A percentile compares a stretch with the other conserved stretches of the same genome.
Conservation (phyloP, 2,329 filamentous ascomycete species). For the Hypoxylon sp. region DNA sequence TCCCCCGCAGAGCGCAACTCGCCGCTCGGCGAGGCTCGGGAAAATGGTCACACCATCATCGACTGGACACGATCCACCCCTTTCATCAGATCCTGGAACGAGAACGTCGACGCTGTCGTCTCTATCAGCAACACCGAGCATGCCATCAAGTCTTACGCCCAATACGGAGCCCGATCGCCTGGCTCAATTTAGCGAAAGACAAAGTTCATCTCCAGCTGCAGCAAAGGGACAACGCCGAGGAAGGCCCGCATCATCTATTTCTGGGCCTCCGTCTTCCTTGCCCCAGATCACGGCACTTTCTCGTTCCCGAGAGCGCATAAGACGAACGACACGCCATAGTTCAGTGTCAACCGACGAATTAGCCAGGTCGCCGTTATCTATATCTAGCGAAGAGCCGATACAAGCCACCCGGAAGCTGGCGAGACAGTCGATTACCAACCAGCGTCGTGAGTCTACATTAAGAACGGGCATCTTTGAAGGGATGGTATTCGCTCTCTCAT, state of each 20-base stretch:
- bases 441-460: slow-evolving; percentile 30
- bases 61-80: slow-evolving; percentile 23
- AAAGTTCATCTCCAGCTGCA: slow-evolving; percentile 54
- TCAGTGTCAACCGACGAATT: slow-evolving; percentile 67
- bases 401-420: slow-evolving; percentile 38
- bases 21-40: slow-evolving; percentile 42
- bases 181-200: slow-evolving; percentile 20
- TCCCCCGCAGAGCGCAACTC: slow-evolving; percentile 44
- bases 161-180: slow-evolving; percentile 46
- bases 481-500: slow-evolving; percentile 92
- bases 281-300: slow-evolving; percentile 49
- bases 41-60: slow-evolving; percentile 46
- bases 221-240: slow-evolving; percentile 52
- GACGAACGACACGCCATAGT: slow-evolving; percentile 52
- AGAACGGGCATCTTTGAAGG: slow-evolving; percentile 72
- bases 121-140: slow-evolving; percentile 50
- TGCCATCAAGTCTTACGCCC: slow-evolving; percentile 49
- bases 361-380: slow-evolving; percentile 57
- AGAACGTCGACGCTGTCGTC: slow-evolving; percentile 49
- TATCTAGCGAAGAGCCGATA: slow-evolving; percentile 48
- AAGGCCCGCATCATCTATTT: slow-evolving; percentile 43
- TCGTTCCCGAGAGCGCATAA: slow-evolving; percentile 47
- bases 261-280: slow-evolving; percentile 40
- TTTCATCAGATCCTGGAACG: slow-evolving; percentile 45
- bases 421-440: slow-evolving; percentile 45